phyloP scores from a whole-genome alignment of 176 grass and related monocot genomes.

The Musa beccarii region DNA sequence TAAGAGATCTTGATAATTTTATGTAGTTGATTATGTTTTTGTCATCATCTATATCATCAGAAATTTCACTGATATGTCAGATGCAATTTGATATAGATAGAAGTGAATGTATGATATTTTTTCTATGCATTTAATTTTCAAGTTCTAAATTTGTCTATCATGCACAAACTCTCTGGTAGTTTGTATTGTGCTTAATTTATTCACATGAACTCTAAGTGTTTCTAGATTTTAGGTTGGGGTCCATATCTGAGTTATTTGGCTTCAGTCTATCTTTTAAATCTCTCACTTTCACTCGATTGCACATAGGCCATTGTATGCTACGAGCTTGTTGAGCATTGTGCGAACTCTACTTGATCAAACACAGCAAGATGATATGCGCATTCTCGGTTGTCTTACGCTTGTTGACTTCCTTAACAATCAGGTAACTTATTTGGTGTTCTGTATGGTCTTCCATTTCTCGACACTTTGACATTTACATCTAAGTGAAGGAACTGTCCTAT shows the following conservation, averaged over 20 bases:
- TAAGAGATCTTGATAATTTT: too few species aligned
- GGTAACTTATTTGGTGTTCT: constrained; percentile 32
- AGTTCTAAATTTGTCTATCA: neutral
- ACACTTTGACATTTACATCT: neutral
- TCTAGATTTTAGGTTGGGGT: neutral
- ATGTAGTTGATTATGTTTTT: too few species aligned
- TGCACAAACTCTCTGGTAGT: neutral
- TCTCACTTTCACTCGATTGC: constrained; percentile 11
- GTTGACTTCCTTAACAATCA: constrained; percentile 81
- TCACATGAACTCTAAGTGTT: neutral
- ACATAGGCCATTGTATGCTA: constrained; percentile 71
- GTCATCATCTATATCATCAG: too few species aligned
- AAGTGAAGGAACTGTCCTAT: neutral
- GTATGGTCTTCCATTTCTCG: neutral
- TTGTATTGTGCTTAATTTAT: neutral
- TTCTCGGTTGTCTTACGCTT: constrained; percentile 74
- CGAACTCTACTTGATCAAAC: constrained; percentile 82
- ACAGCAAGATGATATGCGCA: constrained; percentile 47
- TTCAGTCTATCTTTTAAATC: neutral
- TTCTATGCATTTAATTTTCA: neutral
- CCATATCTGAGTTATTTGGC: neutral
- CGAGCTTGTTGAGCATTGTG: constrained; percentile 67
- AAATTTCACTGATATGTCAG: too few species aligned
- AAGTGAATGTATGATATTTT: neutral
- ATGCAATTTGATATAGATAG: neutral